A percentile compares a stretch with the other conserved stretches of the same genome.
Conservation (phyloP, 257 asterid genomes). For the Henckelia pumila region DNA sequence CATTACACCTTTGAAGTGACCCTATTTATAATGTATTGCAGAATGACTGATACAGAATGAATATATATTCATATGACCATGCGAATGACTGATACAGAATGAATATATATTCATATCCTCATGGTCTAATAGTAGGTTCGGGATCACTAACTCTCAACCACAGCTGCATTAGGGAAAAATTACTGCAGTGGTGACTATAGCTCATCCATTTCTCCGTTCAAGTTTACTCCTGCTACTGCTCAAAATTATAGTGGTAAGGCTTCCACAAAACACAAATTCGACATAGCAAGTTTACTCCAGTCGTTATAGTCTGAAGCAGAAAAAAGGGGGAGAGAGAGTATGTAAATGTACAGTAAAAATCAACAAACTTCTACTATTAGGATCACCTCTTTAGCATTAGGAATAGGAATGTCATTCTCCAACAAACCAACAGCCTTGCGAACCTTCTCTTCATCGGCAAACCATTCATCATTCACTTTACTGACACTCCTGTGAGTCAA, state of each 20-base stretch:
- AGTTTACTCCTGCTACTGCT: too few species aligned
- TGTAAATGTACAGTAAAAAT: constrained; percentile 16
- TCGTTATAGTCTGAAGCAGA: too few species aligned
- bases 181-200: not conserved
- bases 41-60: not conserved
- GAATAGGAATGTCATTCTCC: constrained; percentile 61
- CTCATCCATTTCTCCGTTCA: not conserved
- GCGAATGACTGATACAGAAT: too few species aligned
- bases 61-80: too few species aligned
- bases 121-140: not conserved
- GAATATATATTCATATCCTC: not conserved
- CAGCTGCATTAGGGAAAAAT: too few species aligned
- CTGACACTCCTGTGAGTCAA: constrained; percentile 82
- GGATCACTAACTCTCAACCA: not conserved
- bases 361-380: constrained; percentile 18
- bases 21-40: too few species aligned
- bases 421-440: constrained; percentile 81
- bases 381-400: constrained; percentile 66
- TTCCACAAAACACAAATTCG: too few species aligned
- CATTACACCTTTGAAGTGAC: not conserved
- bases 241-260: too few species aligned
- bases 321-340: too few species aligned
- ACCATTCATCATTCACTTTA: constrained; percentile 96
- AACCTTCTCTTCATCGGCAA: constrained; percentile 86
- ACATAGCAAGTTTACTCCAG: too few species aligned